phyloP scores from a whole-genome alignment of 176 grass and related monocot species.

The Saccharum officinarum region DNA sequence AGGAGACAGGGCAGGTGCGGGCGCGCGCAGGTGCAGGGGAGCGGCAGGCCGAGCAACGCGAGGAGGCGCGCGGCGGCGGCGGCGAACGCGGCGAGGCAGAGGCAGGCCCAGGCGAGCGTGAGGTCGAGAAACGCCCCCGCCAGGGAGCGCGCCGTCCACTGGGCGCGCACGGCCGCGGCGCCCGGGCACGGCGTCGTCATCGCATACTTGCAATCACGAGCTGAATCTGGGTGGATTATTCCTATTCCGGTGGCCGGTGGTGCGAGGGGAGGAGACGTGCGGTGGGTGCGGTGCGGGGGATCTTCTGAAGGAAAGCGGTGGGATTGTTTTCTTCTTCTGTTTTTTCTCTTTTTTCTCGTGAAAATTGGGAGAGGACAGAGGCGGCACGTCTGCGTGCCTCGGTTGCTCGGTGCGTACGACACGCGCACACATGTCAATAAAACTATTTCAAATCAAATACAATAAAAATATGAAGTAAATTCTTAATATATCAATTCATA shows the following conservation, averaged over 20 bases:
- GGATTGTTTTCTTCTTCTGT: background rate
- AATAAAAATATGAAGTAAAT: too few relatives aligned
- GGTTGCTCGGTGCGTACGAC: too few relatives aligned
- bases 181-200: slow-evolving; percentile 40
- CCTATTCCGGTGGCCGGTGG: background rate
- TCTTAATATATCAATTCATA: too few relatives aligned
- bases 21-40: slow-evolving; percentile 62
- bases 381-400: too few relatives aligned
- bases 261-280: background rate
- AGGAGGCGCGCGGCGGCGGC: slow-evolving; percentile 28
- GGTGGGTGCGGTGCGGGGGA: background rate
- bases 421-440: too few relatives aligned
- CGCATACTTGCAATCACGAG: slow-evolving; percentile 8
- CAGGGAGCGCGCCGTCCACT: slow-evolving; percentile 52
- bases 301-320: background rate
- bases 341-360: background rate
- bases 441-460: too few relatives aligned
- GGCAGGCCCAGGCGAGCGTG: slow-evolving; percentile 50
- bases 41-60: slow-evolving; percentile 16
- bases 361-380: background rate
- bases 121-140: slow-evolving; percentile 56
- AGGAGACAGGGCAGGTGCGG: slow-evolving; percentile 39
- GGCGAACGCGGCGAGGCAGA: slow-evolving; percentile 44
- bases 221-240: background rate
- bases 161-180: slow-evolving; percentile 21